Percentiles rank a stretch among this genome's conserved stretches.
These are phyloP conservation scores for Nemophila menziesii DNA, from an alignment of 257 asterid genomes.

Conservation along the genomic window DNA sequence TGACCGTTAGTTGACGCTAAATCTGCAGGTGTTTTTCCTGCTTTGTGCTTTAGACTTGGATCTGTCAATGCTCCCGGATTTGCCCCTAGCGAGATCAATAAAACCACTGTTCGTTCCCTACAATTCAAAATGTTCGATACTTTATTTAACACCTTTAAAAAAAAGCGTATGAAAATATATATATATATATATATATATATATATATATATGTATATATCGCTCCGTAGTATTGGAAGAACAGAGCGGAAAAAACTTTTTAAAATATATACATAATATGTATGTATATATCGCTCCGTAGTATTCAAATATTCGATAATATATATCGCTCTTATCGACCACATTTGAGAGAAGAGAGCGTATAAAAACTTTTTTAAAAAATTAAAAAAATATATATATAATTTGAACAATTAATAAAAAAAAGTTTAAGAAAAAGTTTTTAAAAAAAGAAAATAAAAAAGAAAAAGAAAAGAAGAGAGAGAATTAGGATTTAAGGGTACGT, in stretches of 20 bases:
- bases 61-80: constrained; percentile 67
- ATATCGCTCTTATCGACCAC: too few relatives aligned
- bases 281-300: too few relatives aligned
- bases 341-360: too few relatives aligned
- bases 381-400: too few relatives aligned
- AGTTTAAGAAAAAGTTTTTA: not conserved
- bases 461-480: constrained; percentile 6
- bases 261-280: too few relatives aligned
- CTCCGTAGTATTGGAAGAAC: too few relatives aligned
- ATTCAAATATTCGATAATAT: too few relatives aligned
- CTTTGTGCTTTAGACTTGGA: constrained; percentile 59
- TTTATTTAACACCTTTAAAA: too few relatives aligned
- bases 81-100: constrained; percentile 67
- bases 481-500: constrained; percentile 4
- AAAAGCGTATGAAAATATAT: too few relatives aligned
- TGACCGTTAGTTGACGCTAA: constrained; percentile 77
- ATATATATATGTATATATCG: not conserved
- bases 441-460: not conserved
- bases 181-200: too few relatives aligned
- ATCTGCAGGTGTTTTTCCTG: constrained; percentile 73
- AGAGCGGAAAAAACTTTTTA: too few relatives aligned
- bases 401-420: not conserved
- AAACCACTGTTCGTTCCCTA: constrained; percentile 71
- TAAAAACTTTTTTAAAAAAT: too few relatives aligned
- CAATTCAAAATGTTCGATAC: constrained; percentile 12